A percentile compares a stretch with the other conserved stretches of the same genome.
Conservation (phyloP, 208 protist species). For the Blastocrithidia nonstop region DNA sequence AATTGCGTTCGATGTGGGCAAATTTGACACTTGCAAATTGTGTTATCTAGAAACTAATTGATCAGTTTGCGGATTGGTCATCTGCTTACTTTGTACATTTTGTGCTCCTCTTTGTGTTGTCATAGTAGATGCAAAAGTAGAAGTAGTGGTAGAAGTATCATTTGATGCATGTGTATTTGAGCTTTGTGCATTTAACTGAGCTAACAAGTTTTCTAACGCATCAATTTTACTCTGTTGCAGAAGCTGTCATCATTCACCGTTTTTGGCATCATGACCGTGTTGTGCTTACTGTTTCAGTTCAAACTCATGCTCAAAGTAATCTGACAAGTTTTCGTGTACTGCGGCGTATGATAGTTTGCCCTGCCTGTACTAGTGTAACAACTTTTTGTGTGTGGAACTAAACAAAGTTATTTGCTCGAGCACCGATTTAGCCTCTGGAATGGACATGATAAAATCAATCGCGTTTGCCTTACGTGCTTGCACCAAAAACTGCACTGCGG, state of each 20-base stretch:
- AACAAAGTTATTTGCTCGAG: slow-evolving; percentile 28
- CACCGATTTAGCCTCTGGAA: slow-evolving; percentile 14
- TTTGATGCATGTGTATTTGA: no score
- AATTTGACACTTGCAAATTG: not conserved
- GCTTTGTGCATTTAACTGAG: no score
- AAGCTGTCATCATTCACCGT: no score
- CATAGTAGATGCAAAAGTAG: no score
- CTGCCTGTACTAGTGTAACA: slow-evolving; percentile 25
- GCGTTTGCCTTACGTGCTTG: slow-evolving; percentile 15
- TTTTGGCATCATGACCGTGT: no score
- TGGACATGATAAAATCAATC: slow-evolving; percentile 13
- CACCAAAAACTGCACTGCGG: slow-evolving; percentile 40
- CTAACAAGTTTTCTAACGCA: no score
- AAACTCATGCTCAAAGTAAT: slow-evolving; percentile 18
- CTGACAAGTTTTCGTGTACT: no score
- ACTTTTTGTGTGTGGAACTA: slow-evolving; percentile 15
- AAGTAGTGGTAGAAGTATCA: no score
- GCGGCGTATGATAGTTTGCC: slow-evolving; percentile 18
- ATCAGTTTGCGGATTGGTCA: slow-evolving; percentile 19
- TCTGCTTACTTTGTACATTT: slow-evolving; percentile 35
- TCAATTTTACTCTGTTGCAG: no score
- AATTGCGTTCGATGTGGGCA: not conserved
- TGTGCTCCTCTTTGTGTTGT: no score
- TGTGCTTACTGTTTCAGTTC: no score
- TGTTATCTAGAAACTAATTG: slow-evolving; percentile 5